These are phyloP conservation scores for Melampsora larici-populina DNA, from an alignment of 1,284 basidiomycete genomes.

Conservation along the genomic window DNA sequence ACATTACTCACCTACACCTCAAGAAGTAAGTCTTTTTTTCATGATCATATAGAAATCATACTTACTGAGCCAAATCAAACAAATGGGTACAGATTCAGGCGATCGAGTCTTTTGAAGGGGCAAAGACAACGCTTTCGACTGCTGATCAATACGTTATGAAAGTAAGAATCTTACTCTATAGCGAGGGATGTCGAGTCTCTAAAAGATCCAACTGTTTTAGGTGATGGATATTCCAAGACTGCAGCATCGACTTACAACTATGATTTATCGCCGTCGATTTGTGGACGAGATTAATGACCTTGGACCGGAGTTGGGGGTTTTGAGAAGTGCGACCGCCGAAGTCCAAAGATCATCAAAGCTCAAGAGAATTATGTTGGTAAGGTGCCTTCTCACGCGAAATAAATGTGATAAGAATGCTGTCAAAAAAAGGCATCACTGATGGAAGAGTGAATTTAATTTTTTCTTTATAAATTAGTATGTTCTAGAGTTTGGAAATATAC, in stretches of 20 bases:
- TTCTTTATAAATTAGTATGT: slow-evolving; percentile 59
- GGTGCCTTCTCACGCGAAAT: slow-evolving; percentile 40
- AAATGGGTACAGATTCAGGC: slow-evolving; percentile 46
- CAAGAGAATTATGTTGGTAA: slow-evolving; percentile 67
- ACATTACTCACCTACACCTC: slow-evolving; percentile 68
- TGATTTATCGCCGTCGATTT: slow-evolving; percentile 75
- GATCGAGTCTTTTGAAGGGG: slow-evolving; percentile 50
- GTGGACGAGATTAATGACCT: slow-evolving; percentile 79
- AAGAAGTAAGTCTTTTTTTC: slow-evolving; percentile 62
- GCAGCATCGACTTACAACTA: slow-evolving; percentile 68
- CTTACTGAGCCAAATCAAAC: slow-evolving; percentile 62
- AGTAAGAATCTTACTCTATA: slow-evolving; percentile 55
- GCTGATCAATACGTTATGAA: slow-evolving; percentile 79
- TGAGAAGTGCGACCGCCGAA: slow-evolving; percentile 72
- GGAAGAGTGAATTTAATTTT: slow-evolving; percentile 14
- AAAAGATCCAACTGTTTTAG: slow-evolving; percentile 54
- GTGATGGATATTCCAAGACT: slow-evolving; percentile 75
- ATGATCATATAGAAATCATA: background rate
- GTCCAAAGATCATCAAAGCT: slow-evolving; percentile 68
- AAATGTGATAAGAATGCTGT: background rate
- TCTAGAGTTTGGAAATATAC: slow-evolving; percentile 71
- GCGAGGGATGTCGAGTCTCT: background rate
- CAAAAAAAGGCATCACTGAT: background rate
- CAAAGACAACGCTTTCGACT: slow-evolving; percentile 67
- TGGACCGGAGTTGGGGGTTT: slow-evolving; percentile 71